These are phyloP conservation scores for Saccharomyces hybrid DNA, from an alignment of 1,139 yeast species.

Conservation along the genomic window DNA sequence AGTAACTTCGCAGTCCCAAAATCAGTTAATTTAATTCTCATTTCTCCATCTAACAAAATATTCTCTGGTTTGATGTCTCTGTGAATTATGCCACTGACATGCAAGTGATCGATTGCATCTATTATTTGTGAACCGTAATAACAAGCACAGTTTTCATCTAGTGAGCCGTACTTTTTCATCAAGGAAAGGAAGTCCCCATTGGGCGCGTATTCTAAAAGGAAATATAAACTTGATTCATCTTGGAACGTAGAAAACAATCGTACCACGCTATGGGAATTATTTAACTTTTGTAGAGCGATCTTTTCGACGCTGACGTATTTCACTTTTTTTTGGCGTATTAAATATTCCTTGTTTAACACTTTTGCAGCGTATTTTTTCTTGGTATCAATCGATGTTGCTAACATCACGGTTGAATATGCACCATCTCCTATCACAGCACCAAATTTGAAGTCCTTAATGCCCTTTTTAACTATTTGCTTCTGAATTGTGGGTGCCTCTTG, in stretches of 20 bases:
- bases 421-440: conserved; percentile 75
- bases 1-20: conserved; percentile 93
- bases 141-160: conserved; percentile 46
- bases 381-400: conserved; percentile 55
- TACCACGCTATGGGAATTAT: conserved; percentile 59
- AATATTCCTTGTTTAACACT: conserved; percentile 63
- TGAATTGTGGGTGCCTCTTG: neutral
- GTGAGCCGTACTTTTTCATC: conserved; percentile 48
- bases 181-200: conserved; percentile 67
- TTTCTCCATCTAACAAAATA: conserved; percentile 66
- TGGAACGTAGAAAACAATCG: conserved; percentile 73
- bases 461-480: conserved; percentile 37
- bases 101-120: conserved; percentile 83
- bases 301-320: conserved; percentile 76
- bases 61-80: conserved; percentile 96
- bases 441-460: conserved; percentile 63
- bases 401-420: conserved; percentile 66
- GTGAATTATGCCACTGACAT: conserved; percentile 76
- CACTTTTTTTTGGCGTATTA: conserved; percentile 70
- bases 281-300: conserved; percentile 62
- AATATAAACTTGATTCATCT: conserved; percentile 62
- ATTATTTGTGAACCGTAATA: conserved; percentile 67
- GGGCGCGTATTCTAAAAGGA: conserved; percentile 71
- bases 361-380: conserved; percentile 63
- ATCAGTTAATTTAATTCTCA: conserved; percentile 88